Conservation (phyloP, 1,284 basidiomycete genomes). For the Ganoderma lucidum region DNA sequence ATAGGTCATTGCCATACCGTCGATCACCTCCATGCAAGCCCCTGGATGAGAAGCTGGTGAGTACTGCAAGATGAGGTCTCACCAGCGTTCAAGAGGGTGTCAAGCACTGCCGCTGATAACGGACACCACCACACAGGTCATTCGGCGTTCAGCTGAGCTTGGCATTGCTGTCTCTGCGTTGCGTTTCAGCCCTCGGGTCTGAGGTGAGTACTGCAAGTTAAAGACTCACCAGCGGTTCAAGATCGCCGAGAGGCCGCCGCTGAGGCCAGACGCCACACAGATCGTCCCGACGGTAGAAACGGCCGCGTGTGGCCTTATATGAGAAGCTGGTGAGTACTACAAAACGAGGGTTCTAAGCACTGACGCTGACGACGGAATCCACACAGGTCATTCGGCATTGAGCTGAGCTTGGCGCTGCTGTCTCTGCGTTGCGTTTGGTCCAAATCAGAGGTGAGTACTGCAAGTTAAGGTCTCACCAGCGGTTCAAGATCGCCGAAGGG, state of each 20-base stretch:
- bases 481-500: background rate
- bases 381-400: background rate
- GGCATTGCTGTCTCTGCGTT: too few relatives aligned
- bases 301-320: too few relatives aligned
- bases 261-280: background rate
- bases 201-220: slow-evolving; percentile 6
- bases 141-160: background rate
- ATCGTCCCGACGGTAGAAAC: too few relatives aligned
- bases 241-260: background rate
- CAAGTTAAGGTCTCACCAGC: background rate
- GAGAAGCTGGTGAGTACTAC: too few relatives aligned
- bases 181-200: too few relatives aligned
- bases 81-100: slow-evolving; percentile 2
- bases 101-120: background rate
- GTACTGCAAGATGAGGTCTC: slow-evolving; percentile 2
- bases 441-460: too few relatives aligned
- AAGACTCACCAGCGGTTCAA: background rate
- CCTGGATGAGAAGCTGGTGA: background rate
- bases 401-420: background rate
- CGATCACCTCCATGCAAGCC: background rate
- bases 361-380: background rate
- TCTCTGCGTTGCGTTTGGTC: background rate
- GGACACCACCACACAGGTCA: background rate
- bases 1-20: background rate
- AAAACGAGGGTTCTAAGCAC: too few relatives aligned